Conservation (phyloP, 176 grass and related monocot species). For the Melocanna baccifera region DNA sequence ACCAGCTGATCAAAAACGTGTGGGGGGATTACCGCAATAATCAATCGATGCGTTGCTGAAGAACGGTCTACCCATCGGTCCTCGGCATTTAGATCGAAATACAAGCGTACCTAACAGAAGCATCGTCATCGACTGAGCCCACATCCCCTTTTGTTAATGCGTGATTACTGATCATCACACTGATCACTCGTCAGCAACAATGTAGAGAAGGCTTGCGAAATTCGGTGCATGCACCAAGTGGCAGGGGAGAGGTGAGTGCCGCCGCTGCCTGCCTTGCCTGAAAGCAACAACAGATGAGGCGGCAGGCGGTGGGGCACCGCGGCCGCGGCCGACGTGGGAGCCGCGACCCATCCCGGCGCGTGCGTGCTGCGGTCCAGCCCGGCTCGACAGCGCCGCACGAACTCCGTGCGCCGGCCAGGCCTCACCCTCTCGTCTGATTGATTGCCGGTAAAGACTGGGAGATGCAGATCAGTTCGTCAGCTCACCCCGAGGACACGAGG, state of each 20-base stretch:
- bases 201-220: neutral
- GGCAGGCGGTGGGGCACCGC: neutral
- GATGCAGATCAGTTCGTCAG: neutral
- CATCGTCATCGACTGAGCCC: neutral
- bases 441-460: neutral
- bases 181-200: neutral
- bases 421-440: neutral
- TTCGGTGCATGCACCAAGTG: conserved; percentile 3
- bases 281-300: conserved; percentile 10
- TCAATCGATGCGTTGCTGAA: neutral
- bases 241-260: neutral
- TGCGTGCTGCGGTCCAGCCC: neutral
- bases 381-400: neutral
- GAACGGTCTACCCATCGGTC: neutral
- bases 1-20: conserved; percentile 5
- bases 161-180: neutral
- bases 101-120: neutral
- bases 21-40: neutral
- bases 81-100: neutral
- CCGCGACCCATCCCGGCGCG: neutral
- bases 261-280: neutral
- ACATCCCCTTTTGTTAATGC: neutral
- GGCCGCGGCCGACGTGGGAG: neutral
- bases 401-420: neutral
- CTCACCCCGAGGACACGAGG: neutral